These are phyloP conservation scores for Tuber aestivum DNA, from an alignment of 495 filamentous ascomycete genomes.

Conservation along the genomic window DNA sequence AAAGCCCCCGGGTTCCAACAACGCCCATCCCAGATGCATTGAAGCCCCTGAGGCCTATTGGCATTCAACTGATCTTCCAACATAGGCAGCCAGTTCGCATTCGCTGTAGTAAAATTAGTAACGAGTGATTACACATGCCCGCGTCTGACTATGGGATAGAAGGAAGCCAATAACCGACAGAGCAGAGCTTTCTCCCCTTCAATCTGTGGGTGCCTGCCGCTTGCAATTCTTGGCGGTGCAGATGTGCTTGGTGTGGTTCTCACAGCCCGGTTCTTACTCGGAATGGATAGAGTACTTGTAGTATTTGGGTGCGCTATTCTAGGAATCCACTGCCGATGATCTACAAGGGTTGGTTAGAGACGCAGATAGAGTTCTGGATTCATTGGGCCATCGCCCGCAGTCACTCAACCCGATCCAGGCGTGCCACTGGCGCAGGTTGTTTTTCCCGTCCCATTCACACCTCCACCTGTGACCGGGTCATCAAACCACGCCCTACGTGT, in stretches of 20 bases:
- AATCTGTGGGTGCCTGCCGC: constrained; percentile 50
- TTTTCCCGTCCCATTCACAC: constrained; percentile 15
- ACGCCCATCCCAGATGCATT: constrained; percentile 57
- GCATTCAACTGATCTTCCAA: constrained; percentile 60
- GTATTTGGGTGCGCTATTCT: constrained; percentile 12
- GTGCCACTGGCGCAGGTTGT: constrained; percentile 19
- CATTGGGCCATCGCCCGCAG: constrained; percentile 8
- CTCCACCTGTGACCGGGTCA: constrained; percentile 19
- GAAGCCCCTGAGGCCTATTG: constrained; percentile 51
- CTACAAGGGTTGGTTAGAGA: constrained; percentile 15
- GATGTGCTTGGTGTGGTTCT: not conserved
- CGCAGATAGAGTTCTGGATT: not conserved
- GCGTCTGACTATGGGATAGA: not conserved
- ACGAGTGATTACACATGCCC: not conserved
- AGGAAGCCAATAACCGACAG: constrained; percentile 47
- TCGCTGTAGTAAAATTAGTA: constrained; percentile 38
- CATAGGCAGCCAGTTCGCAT: constrained; percentile 70
- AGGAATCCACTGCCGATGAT: constrained; percentile 22
- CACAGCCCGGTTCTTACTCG: constrained; percentile 1
- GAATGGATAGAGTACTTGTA: not conserved
- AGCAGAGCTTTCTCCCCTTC: constrained; percentile 57
- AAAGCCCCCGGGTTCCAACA: constrained; percentile 69
- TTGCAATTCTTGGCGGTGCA: constrained; percentile 15
- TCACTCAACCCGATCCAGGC: constrained; percentile 14
- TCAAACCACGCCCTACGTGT: not conserved